Percentiles rank a stretch among this genome's conserved stretches.
phyloP scores from a whole-genome alignment of 805 yeast genomes.

The Lipomyces orientalis region DNA sequence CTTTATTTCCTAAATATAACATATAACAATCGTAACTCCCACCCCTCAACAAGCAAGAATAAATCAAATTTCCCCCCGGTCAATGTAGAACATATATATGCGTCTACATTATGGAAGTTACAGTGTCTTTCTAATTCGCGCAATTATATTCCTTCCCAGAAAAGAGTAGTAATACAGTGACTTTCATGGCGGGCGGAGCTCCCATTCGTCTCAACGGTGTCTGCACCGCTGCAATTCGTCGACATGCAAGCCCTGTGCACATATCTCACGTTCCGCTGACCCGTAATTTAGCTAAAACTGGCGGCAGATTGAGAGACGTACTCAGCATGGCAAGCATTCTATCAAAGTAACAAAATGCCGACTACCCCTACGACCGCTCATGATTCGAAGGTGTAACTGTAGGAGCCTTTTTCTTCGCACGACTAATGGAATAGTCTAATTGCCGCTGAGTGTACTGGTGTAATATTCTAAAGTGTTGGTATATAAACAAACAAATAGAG shows the following conservation, averaged over 20 bases:
- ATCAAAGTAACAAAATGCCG: neutral
- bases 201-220: too few species aligned
- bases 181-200: too few species aligned
- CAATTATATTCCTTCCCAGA: neutral
- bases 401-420: constrained; percentile 6
- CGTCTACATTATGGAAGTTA: neutral
- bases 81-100: neutral
- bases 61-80: neutral
- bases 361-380: neutral
- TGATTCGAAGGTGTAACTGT: neutral
- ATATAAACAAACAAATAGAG: neutral
- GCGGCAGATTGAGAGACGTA: neutral
- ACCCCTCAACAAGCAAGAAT: too few species aligned
- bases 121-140: neutral
- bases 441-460: constrained; percentile 28
- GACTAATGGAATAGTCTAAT: constrained; percentile 21
- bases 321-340: neutral
- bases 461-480: constrained; percentile 8
- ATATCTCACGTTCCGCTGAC: neutral
- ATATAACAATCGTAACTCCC: neutral
- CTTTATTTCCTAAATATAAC: too few species aligned
- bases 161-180: too few species aligned
- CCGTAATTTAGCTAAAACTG: neutral
- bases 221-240: too few species aligned
- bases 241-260: neutral